These are phyloP conservation scores for Vinca minor DNA, from an alignment of 257 asterid species.

Conservation along the genomic window DNA sequence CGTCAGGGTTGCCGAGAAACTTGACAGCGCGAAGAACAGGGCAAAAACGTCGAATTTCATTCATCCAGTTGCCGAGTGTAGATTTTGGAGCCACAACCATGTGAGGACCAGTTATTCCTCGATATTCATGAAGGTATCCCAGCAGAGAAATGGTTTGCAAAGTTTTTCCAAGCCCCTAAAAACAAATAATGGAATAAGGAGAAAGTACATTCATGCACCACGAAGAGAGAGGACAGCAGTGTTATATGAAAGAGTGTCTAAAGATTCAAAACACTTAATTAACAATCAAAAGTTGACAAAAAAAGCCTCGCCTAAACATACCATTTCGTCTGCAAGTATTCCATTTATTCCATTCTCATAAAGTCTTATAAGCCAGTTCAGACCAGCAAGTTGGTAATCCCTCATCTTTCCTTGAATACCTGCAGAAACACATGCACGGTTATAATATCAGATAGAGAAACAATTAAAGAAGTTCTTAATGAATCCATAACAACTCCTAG, in stretches of 20 bases:
- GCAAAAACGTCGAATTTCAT: constrained; percentile 92
- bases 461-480: background rate
- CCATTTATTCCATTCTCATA: constrained; percentile 99
- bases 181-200: background rate
- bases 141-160: constrained; percentile 93
- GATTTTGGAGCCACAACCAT: constrained; percentile 99
- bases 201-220: background rate
- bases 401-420: constrained; percentile 99
- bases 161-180: constrained; percentile 94
- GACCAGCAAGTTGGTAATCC: constrained; percentile 98
- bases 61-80: constrained; percentile 99
- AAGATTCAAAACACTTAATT: background rate
- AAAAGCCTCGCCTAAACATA: constrained; percentile 14
- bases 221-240: background rate
- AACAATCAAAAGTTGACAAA: background rate
- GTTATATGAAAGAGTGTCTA: background rate
- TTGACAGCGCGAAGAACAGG: constrained; percentile 86
- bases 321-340: constrained; percentile 99
- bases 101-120: constrained; percentile 98
- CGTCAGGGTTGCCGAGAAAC: constrained; percentile 97
- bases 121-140: constrained; percentile 89
- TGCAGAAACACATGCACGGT: constrained; percentile 9
- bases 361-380: constrained; percentile 90
- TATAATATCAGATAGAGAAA: background rate
- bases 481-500: too few species aligned